Conservation (phyloP, 2,329 filamentous ascomycete species). For the Arachnomyces sp. region DNA sequence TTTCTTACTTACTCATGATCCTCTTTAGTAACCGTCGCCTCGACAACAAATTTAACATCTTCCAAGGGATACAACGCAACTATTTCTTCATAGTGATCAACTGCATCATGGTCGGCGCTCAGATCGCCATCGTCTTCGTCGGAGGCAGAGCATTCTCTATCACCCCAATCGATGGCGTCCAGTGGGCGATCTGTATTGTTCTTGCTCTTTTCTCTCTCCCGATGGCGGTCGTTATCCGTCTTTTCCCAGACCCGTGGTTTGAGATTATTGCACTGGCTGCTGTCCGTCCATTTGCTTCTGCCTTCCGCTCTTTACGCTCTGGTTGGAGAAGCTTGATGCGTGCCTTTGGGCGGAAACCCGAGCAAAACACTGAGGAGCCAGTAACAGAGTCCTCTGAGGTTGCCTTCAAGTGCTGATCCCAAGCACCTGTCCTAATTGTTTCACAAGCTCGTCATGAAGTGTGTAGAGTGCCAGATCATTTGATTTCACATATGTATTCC, state of each 20-base stretch:
- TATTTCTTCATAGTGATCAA: conserved; percentile 53
- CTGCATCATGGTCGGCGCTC: conserved; percentile 50
- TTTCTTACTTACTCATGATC: conserved; percentile 2
- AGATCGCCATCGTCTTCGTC: conserved; percentile 52
- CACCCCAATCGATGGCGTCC: conserved; percentile 40
- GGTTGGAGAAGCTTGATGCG: too few relatives aligned
- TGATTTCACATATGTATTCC: too few relatives aligned
- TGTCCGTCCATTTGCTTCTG: too few relatives aligned
- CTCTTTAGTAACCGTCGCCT: conserved; percentile 46
- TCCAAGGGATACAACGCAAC: conserved; percentile 51
- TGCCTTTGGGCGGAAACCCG: too few relatives aligned
- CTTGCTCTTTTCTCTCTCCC: conserved; percentile 44
- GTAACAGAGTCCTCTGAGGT: too few relatives aligned
- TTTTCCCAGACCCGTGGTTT: conserved; percentile 40
- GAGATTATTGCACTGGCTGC: too few relatives aligned
- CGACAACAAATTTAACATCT: conserved; percentile 56
- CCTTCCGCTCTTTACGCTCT: too few relatives aligned
- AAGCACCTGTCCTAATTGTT: too few relatives aligned
- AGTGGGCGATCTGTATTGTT: conserved; percentile 51
- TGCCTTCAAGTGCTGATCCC: too few relatives aligned
- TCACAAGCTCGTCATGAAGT: too few relatives aligned
- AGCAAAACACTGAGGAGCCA: too few relatives aligned
- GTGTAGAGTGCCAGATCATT: too few relatives aligned
- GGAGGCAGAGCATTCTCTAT: conserved; percentile 50
- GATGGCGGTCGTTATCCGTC: conserved; percentile 43